Conservation (phyloP, 345 rosid genomes). For the Brassica rapa region DNA sequence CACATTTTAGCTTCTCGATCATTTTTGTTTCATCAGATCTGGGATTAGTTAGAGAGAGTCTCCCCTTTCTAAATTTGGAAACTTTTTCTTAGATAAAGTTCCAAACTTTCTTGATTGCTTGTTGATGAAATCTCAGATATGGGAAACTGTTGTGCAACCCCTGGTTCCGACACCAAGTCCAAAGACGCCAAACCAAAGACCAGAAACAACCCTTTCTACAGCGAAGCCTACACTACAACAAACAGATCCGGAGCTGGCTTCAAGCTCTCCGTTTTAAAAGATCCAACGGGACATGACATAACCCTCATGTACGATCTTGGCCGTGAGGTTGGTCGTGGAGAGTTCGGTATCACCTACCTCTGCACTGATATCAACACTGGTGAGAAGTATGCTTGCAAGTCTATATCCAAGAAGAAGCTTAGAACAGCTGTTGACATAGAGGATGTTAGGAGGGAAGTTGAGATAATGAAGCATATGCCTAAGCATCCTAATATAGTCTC, state of each 20-base stretch:
- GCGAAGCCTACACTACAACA: conserved; percentile 48
- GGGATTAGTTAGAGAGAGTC: conserved; percentile 7
- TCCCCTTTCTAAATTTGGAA: not conserved
- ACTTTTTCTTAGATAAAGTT: not conserved
- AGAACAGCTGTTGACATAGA: conserved; percentile 84
- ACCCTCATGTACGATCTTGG: conserved; percentile 65
- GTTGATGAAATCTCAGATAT: conserved; percentile 33
- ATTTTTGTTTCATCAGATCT: conserved; percentile 8
- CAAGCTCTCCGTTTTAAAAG: conserved; percentile 67
- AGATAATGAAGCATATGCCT: conserved; percentile 87
- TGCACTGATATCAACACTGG: conserved; percentile 60
- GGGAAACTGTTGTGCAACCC: conserved; percentile 82
- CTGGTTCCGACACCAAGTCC: conserved; percentile 45
- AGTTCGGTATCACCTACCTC: conserved; percentile 79
- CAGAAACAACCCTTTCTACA: conserved; percentile 60
- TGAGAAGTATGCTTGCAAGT: conserved; percentile 73
- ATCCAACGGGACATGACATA: conserved; percentile 66
- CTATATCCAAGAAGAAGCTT: conserved; percentile 85
- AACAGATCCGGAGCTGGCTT: conserved; percentile 44
- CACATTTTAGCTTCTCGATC: conserved; percentile 12
- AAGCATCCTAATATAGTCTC: conserved; percentile 71
- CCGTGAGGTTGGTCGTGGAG: conserved; percentile 87
- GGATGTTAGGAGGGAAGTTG: conserved; percentile 90
- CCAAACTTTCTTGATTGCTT: conserved; percentile 8
- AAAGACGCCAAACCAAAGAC: conserved; percentile 48